Evolutionary conservation across 2,329 filamentous ascomycete genomes (phyloP), one percentile per base, ranked within the genome.

Genomic region (Neoscytalidium dimidiatum): DNA sequence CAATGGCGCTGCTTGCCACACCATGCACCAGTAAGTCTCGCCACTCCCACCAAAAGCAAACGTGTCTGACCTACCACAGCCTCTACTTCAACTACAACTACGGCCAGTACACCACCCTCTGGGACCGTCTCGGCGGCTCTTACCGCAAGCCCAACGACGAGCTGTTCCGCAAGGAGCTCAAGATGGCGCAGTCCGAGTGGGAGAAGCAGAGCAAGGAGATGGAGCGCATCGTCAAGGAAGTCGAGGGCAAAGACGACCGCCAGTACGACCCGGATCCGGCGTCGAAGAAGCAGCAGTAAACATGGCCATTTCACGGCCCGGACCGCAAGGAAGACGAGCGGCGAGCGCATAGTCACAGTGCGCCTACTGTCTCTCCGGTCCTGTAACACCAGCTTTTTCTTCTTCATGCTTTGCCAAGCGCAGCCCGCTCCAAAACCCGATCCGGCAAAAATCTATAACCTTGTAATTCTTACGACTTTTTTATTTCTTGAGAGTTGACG

Each of bases 1-100:
- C 80, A 98, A 98, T 76, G 94, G 94, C 60, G 93, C 94, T 13
- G 94, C 94, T 29, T 97, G 94, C 83, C 94, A 97, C 78, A 92
- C 90, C 23, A 87, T 94, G 85, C 94, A 98, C 79, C 94, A 97
- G 62, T 64, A 64, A 64, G 62, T 46, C 17, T 3, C 79, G 93
- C 43, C 91, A 92, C 79, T 78, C 75, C 70, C 76, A 75, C 67
- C 74, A 28, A 44, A 31, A 4, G 2, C 35, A 33, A 7, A 19
- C 26, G 9, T 19, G 3, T 31, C 58, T 57, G 14, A 65, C 41
- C 33, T 3, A 7, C 19, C 35, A 61, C 51, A 66, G 68, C 28
- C 53, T 68, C n/a, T 68, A 68, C 52, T 92, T 92, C 83, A 91
- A 91, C 81, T 92, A 91, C 84, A 97, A 97, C 81, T 97, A 96